Evolutionary conservation across 495 filamentous ascomycete species (phyloP).

Genomic region (Cairneyella variabilis): DNA sequence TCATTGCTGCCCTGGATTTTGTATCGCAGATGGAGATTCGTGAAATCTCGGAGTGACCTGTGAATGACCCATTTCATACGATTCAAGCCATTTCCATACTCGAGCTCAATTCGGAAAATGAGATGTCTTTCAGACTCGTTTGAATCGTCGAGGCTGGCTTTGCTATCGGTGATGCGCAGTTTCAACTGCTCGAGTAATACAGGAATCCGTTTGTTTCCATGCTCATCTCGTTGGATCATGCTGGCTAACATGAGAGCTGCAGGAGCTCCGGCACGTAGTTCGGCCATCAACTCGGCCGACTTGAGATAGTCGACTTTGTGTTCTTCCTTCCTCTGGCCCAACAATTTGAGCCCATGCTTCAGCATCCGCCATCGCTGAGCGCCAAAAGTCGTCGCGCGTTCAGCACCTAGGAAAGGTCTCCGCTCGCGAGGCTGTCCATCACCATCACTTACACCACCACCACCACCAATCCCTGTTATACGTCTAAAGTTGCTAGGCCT

Average conservation of each 20-base stretch:
- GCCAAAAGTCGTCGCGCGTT: conserved; percentile 70
- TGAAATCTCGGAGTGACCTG: conserved; percentile 81
- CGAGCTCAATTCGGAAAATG: conserved; percentile 85
- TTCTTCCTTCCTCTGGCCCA: conserved; percentile 80
- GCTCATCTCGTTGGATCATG: conserved; percentile 96
- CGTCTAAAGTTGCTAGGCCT: conserved; percentile 71
- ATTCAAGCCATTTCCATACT: conserved; percentile 93
- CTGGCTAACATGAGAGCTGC: conserved; percentile 91
- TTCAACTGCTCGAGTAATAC: conserved; percentile 95
- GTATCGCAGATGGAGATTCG: conserved; percentile 90
- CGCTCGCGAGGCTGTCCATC: conserved; percentile 42
- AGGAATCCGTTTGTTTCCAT: conserved; percentile 90
- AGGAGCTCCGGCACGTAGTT: conserved; percentile 85
- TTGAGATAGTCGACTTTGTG: conserved; percentile 87
- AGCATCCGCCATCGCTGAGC: conserved; percentile 83
- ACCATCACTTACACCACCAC: conserved; percentile 45
- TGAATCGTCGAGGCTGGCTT: conserved; percentile 31
- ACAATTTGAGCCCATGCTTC: conserved; percentile 76
- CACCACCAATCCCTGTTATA: conserved; percentile 64
- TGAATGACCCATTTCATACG: conserved; percentile 97
- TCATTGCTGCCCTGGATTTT: conserved; percentile 78
- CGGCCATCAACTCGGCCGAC: conserved; percentile 92
- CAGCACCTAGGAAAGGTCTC: conserved; percentile 50
- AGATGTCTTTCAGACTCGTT: conserved; percentile 70
- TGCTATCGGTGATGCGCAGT: conserved; percentile 75